These are phyloP conservation scores for Saksenaea vasiformis DNA, from an alignment of 371 early-diverging fungal species.

Conservation along the genomic window DNA sequence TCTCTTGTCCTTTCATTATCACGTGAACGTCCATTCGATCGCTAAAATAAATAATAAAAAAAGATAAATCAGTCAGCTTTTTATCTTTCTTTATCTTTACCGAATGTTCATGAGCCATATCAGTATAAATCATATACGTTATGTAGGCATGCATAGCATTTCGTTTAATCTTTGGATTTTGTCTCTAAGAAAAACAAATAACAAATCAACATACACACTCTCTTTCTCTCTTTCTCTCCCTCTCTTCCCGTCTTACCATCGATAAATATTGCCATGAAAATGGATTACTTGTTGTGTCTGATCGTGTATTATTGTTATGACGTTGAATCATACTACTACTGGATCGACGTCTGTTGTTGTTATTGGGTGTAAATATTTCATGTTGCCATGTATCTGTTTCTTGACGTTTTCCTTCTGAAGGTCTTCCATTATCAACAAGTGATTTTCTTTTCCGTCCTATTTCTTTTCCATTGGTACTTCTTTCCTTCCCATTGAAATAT, in stretches of 20 bases:
- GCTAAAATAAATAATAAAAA: slow-evolving; percentile 1
- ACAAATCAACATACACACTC: neutral
- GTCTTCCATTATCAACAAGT: neutral
- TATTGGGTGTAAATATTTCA: too few relatives aligned
- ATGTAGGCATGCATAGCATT: slow-evolving; percentile 64
- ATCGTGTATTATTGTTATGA: too few relatives aligned
- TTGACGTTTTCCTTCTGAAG: neutral
- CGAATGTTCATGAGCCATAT: slow-evolving; percentile 34
- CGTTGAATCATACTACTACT: neutral
- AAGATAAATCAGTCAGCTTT: neutral
- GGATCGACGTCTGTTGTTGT: neutral
- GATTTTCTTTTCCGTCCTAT: neutral
- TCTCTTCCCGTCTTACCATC: slow-evolving; percentile 22
- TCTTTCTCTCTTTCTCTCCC: neutral
- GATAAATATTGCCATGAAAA: slow-evolving; percentile 29
- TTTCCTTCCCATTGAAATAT: neutral
- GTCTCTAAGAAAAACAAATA: slow-evolving; percentile 29
- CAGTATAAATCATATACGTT: slow-evolving; percentile 59
- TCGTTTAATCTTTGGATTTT: slow-evolving; percentile 55
- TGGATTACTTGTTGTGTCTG: too few relatives aligned
- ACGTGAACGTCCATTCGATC: neutral
- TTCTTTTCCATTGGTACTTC: neutral
- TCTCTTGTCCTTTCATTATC: neutral
- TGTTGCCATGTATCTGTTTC: neutral
- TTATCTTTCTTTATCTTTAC: slow-evolving; percentile 3